Evolutionary conservation across 306 rosid species (phyloP), one percentile per base, ranked within the genome.

Genomic region (Cucurbita ficifolia): DNA sequence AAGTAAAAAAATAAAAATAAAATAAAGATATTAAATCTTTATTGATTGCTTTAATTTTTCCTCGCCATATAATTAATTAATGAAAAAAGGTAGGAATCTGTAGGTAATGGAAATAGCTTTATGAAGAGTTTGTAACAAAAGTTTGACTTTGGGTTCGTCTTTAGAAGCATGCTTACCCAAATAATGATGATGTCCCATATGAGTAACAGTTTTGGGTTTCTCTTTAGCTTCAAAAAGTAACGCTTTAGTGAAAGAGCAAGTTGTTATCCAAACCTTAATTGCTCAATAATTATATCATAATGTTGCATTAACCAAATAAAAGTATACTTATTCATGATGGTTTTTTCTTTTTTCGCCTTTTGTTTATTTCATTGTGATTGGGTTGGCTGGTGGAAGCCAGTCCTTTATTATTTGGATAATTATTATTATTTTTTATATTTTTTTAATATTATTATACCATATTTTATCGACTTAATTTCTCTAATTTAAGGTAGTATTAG

Each of bases 31-130:
- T 4, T 9, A 63, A 39, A 36, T 39, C 16, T 6, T 63, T 8
- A 63, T 39, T 63, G 70, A 17, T 39, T 39, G 70, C 9, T 63
- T 8, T 63, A 1, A 8, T 40, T 18, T 19, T 39, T 9, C 9
- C n/a, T 5, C 17, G 21, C 5, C n/a, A 67, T 3, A 16, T 51
- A 51, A 51, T 67, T 67, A 12, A 67, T 46, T 67, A 67, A 40
- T 45, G 73, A 67, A 67, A 67, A 29, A 67, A 67, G 73, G 19
- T 22, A 68, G 19, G 73, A 46, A 68, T 68, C 39, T 68, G 6
- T 68, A 46, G 73, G 8, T 68, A 68, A 68, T 68, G 73, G 55
- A 46, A 39, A 68, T 68, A 45, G 73, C 73, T 68, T 68, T 68
- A 46, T 8, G 14, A 68, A 7, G 9, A 46, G 73, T 68, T 68